Base-by-base conservation (phyloP, 257 asterid species). In the Parsonsia alboflavescens region DNA sequence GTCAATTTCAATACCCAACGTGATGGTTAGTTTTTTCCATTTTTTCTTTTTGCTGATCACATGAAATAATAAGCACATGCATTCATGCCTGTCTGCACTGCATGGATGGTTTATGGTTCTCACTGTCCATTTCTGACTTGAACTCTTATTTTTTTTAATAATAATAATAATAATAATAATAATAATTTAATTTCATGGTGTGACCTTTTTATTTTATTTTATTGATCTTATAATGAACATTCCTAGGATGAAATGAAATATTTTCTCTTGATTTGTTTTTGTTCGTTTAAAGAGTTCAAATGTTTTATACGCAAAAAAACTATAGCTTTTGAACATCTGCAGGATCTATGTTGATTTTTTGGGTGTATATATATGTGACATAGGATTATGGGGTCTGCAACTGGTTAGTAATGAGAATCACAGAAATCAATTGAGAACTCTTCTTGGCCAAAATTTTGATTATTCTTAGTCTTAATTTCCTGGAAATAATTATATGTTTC, bases 1-100 rank as follows among this genome's bases (percentile, higher is more conserved):
- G 96, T 91, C 77, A 91, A 89, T 85, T 91, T 88, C 76, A 83
- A 61, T 75, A 73, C 78, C 70, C 86, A 90, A 0, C 82, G 84
- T 1, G 94, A 91, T 57, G 97, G 97, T 91, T 74, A 84, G 68
- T 28, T 39, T 69, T 50, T 8, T 7, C 52, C 66, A 5, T 6
- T n/a, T 68, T 30, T 36, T 12, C 3, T 61, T 61, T 22, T 19
- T 11, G 30, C 75, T 44, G 62, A 10, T 33, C 39, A 33, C 39
- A 33, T 33, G 39, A 3, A 33, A 33, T 33, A 33, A 33, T 65
- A 16, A n/a, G 11, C 70, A 70, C 13, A 24, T 65, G 77, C 83
- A 76, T 78, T 81, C 83, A 80, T 72, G 84, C 36, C 39, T 33
- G 39, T 3, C 39, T 33, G 39, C 39, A 33, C 39, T 49, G 61